Percentiles rank a stretch among this genome's conserved stretches.
Conservation (phyloP, 352 stramenopile genomes). For the Phytophthora capsici region DNA sequence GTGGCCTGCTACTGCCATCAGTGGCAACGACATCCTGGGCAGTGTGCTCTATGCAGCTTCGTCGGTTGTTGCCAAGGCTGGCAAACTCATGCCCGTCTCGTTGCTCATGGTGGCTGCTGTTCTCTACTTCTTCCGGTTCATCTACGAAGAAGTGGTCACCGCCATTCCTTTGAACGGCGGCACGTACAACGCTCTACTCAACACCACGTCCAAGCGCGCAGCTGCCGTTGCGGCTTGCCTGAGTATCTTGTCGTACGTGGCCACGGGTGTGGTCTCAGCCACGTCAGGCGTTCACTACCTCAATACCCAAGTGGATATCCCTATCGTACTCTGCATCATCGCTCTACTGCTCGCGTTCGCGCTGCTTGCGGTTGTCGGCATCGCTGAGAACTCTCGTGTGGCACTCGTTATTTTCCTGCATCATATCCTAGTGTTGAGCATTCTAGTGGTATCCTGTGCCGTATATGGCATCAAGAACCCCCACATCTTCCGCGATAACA, state of each 20-base stretch:
- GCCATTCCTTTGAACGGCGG: constrained; percentile 89
- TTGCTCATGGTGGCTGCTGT: constrained; percentile 71
- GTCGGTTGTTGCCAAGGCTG: constrained; percentile 49
- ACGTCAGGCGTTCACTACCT: constrained; percentile 81
- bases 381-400: constrained; percentile 77
- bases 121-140: constrained; percentile 70
- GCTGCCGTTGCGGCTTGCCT: constrained; percentile 80
- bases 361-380: constrained; percentile 73
- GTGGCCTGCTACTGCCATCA: constrained; percentile 86
- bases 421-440: constrained; percentile 69
- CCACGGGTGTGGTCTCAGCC: constrained; percentile 70
- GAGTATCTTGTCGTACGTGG: constrained; percentile 90
- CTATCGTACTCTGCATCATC: constrained; percentile 41
- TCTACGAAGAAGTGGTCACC: constrained; percentile 89
- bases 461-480: constrained; percentile 64
- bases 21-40: constrained; percentile 89
- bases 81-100: constrained; percentile 79
- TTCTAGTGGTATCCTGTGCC: constrained; percentile 52
- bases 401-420: constrained; percentile 80
- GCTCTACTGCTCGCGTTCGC: constrained; percentile 80
- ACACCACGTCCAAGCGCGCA: constrained; percentile 85
- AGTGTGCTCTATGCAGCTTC: constrained; percentile 74
- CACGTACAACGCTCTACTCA: constrained; percentile 90
- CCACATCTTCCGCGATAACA: constrained; percentile 67
- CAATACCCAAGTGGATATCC: constrained; percentile 61